phyloP scores from a whole-genome alignment of 768 basidiomycete species.

The Lentinula lateritia region DNA sequence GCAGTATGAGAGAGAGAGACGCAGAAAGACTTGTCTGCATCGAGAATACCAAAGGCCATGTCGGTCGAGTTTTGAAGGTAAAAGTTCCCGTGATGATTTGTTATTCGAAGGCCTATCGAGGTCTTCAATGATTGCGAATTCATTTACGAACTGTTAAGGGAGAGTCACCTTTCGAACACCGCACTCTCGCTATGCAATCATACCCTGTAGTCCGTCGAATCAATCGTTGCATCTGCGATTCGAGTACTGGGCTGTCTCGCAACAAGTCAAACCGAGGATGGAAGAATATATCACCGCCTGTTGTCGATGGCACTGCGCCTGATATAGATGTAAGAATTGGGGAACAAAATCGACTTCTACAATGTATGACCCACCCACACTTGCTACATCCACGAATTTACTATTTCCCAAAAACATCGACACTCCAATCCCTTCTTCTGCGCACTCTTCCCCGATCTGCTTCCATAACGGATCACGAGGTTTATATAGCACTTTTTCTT shows the following conservation, averaged over 20 bases:
- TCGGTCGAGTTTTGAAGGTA: slow-evolving; percentile 63
- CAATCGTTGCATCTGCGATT: slow-evolving; percentile 73
- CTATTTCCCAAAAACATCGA: slow-evolving; percentile 82
- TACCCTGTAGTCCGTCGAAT: slow-evolving; percentile 69
- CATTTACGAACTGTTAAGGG: background rate
- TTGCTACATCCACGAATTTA: slow-evolving; percentile 80
- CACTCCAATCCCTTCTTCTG: slow-evolving; percentile 85
- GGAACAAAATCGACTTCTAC: background rate
- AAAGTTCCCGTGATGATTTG: slow-evolving; percentile 71
- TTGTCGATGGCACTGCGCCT: slow-evolving; percentile 64
- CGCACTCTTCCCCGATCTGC: slow-evolving; percentile 82
- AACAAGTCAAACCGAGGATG: slow-evolving; percentile 81
- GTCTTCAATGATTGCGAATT: background rate
- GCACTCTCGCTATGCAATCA: slow-evolving; percentile 74
- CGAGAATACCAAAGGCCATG: slow-evolving; percentile 71
- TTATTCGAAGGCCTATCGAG: slow-evolving; percentile 52
- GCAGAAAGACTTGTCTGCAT: slow-evolving; percentile 77
- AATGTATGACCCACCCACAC: slow-evolving; percentile 52
- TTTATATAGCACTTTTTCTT: slow-evolving; percentile 75
- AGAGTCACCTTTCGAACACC: slow-evolving; percentile 73
- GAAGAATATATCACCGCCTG: slow-evolving; percentile 90
- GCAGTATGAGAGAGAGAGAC: slow-evolving; percentile 70
- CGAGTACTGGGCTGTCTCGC: slow-evolving; percentile 59
- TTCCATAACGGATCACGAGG: slow-evolving; percentile 80
- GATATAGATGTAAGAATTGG: background rate